phyloP scores from a whole-genome alignment of 2,329 filamentous ascomycete species.

The Sclerotinia borealis region DNA sequence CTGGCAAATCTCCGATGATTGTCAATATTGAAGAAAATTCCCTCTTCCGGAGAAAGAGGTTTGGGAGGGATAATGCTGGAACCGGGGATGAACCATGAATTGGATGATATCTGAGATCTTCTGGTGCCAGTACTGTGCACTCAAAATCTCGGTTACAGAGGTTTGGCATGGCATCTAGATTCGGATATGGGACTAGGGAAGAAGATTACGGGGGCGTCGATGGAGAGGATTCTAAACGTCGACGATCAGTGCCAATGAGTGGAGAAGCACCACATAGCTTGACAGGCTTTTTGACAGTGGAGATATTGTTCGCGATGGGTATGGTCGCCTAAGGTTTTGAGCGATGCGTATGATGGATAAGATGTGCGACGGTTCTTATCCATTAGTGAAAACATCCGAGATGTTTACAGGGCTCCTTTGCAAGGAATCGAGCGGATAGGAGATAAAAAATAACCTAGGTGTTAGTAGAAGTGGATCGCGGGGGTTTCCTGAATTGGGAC shows the following conservation, averaged over 20 bases:
- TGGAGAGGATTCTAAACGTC: neutral
- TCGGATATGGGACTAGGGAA: neutral
- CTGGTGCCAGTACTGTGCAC: neutral
- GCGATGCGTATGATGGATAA: neutral
- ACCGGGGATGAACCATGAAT: neutral
- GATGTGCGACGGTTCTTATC: neutral
- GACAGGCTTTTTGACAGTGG: neutral
- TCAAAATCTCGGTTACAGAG: no score
- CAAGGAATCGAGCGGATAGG: neutral
- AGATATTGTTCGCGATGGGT: neutral
- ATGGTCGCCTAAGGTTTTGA: neutral
- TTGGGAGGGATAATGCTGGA: neutral
- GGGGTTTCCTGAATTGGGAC: neutral
- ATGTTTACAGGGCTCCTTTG: neutral
- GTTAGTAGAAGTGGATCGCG: neutral
- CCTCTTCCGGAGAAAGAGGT: neutral
- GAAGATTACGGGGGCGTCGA: neutral
- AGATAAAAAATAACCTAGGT: neutral
- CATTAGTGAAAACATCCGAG: neutral
- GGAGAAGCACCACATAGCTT: neutral
- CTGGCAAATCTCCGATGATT: neutral
- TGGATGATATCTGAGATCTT: neutral
- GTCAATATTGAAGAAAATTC: neutral
- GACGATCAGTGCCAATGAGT: neutral
- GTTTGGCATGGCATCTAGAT: neutral